These are phyloP conservation scores for Apiotrichum porosum DNA, from an alignment of 1,284 basidiomycete genomes.

Conservation along the genomic window DNA sequence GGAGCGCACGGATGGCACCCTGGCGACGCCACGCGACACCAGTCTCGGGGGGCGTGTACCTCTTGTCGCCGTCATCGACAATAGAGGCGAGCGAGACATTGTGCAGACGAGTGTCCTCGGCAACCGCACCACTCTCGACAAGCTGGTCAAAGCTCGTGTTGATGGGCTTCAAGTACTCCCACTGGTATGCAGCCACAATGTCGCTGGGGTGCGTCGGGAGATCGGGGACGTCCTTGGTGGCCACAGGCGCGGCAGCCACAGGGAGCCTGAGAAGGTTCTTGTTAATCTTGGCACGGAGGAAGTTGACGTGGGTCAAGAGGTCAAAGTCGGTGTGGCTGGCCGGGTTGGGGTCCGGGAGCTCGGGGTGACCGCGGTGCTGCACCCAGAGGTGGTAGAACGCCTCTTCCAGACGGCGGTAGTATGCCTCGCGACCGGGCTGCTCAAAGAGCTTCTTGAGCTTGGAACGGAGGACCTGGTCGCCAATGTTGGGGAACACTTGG, in stretches of 20 bases:
- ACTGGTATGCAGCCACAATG: constrained; percentile 59
- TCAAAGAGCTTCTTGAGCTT: constrained; percentile 55
- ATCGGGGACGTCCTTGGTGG: constrained; percentile 17
- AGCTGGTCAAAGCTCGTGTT: constrained; percentile 58
- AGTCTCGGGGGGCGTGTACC: background rate
- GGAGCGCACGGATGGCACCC: constrained; percentile 1
- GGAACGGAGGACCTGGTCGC: constrained; percentile 22
- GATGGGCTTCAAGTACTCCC: constrained; percentile 47
- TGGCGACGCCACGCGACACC: too few species aligned
- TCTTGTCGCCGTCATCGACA: constrained; percentile 48
- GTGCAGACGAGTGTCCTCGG: constrained; percentile 64
- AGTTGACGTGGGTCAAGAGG: constrained; percentile 67
- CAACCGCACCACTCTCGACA: constrained; percentile 24
- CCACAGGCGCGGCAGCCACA: constrained; percentile 9
- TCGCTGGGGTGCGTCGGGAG: constrained; percentile 44
- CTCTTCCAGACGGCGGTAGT: constrained; percentile 72
- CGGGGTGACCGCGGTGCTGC: constrained; percentile 61
- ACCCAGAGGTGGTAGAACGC: constrained; percentile 73
- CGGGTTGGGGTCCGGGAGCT: constrained; percentile 67
- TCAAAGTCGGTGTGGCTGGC: constrained; percentile 68
- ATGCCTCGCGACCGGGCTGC: constrained; percentile 63
- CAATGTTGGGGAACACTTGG: constrained; percentile 66
- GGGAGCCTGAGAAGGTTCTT: constrained; percentile 64
- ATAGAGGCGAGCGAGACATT: constrained; percentile 57
- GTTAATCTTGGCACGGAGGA: constrained; percentile 72